Percentiles rank a stretch among this genome's conserved stretches.
Evolutionary conservation across 148 eudicot genomes (phyloP).

Genomic region (Rhododendron ferrugineum): DNA sequence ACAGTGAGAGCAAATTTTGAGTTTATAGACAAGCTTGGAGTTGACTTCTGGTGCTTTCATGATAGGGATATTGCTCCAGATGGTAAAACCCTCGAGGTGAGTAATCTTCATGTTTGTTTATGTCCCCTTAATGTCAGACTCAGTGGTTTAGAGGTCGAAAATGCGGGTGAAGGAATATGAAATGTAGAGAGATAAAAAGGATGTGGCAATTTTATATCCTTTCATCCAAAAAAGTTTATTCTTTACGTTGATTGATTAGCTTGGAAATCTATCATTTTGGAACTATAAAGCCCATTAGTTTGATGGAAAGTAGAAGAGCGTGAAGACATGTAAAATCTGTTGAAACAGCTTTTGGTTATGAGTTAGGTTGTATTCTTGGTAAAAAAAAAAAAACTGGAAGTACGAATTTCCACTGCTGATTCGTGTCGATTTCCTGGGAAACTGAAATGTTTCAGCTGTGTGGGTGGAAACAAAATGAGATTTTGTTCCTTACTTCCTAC

Average conservation of each 20-base stretch:
- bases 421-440: neutral
- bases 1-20: conserved; percentile 98
- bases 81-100: conserved; percentile 72
- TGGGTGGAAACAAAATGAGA: neutral
- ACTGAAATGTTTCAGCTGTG: neutral
- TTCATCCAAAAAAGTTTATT: neutral
- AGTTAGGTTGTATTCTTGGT: neutral
- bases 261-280: neutral
- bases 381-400: neutral
- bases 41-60: conserved; percentile 95
- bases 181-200: neutral
- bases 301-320: neutral
- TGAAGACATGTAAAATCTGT: neutral
- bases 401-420: neutral
- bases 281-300: neutral
- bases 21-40: conserved; percentile 91
- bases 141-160: neutral
- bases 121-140: neutral
- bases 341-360: neutral
- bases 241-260: neutral
- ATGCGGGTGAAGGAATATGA: neutral
- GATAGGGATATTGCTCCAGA: conserved; percentile 99
- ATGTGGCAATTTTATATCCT: neutral
- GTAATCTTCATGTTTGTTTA: neutral
- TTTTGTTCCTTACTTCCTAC: neutral